A percentile compares a stretch with the other conserved stretches of the same genome.
phyloP scores from a whole-genome alignment of 1,284 basidiomycete genomes.

The Lignosus rhinocerotis region DNA sequence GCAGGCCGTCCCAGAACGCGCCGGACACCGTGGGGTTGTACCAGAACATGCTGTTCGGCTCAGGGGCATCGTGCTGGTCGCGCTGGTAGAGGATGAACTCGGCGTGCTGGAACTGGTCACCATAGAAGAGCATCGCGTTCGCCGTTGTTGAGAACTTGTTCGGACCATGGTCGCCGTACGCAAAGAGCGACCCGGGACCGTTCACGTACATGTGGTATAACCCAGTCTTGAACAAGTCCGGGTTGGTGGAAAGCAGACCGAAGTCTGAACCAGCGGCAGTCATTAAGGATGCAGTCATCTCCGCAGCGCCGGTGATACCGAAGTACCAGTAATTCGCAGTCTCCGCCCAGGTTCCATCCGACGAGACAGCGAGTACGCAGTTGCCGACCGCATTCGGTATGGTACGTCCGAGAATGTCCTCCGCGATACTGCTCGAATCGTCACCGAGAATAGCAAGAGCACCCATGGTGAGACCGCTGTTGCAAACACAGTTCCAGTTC shows the following conservation, averaged over 20 bases:
- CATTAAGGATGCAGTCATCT: conserved; percentile 83
- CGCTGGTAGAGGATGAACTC: conserved; percentile 89
- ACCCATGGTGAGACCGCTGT: conserved; percentile 87
- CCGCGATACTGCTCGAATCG: conserved; percentile 77
- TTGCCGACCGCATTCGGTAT: conserved; percentile 78
- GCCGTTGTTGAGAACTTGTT: conserved; percentile 92
- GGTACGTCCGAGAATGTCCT: conserved; percentile 66
- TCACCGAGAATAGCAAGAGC: conserved; percentile 90
- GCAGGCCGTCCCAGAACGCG: conserved; percentile 88
- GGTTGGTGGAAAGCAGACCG: conserved; percentile 71
- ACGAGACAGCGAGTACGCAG: conserved; percentile 66
- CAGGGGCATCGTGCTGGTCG: conserved; percentile 83
- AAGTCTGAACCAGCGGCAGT: conserved; percentile 87
- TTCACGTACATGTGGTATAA: conserved; percentile 89
- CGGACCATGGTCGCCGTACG: conserved; percentile 93
- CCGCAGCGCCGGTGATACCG: conserved; percentile 88
- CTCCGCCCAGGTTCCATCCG: conserved; percentile 94
- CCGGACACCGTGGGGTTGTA: conserved; percentile 84
- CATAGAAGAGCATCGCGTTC: conserved; percentile 76
- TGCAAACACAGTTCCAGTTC: conserved; percentile 99
- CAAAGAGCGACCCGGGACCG: conserved; percentile 87
- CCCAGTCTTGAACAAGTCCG: conserved; percentile 74
- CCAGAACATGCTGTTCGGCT: conserved; percentile 98
- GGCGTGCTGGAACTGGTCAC: conserved; percentile 65
- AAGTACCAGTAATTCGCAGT: conserved; percentile 98